Conservation (phyloP, 1,284 basidiomycete genomes). For the Cryptococcus sp. region DNA sequence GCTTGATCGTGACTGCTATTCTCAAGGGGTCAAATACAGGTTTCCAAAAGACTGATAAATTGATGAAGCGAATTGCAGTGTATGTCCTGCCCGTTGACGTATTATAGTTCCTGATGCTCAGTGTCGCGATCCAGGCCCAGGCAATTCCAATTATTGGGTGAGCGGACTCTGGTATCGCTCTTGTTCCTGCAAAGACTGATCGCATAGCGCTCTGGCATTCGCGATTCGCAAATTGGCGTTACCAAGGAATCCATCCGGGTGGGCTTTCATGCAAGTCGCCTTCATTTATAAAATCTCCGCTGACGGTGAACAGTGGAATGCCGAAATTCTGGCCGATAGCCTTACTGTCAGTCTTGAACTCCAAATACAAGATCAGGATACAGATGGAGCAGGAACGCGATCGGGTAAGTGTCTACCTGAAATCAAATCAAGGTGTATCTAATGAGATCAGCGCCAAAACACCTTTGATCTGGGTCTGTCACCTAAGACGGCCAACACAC, state of each 20-base stretch:
- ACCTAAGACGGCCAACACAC: neutral
- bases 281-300: neutral
- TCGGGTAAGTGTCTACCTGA: neutral
- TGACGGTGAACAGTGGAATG: neutral
- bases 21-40: neutral
- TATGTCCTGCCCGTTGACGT: too few relatives aligned
- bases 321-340: neutral
- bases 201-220: neutral
- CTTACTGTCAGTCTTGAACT: neutral
- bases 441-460: neutral
- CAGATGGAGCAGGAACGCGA: neutral
- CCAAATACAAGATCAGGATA: neutral
- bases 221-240: neutral
- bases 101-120: neutral
- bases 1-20: neutral
- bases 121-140: neutral
- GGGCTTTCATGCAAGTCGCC: neutral
- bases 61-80: neutral
- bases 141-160: neutral
- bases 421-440: neutral
- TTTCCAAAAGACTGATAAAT: neutral
- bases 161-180: neutral
- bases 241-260: neutral
- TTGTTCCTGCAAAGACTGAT: too few relatives aligned
- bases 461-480: neutral